These are phyloP conservation scores for Petunia hybrid DNA, from an alignment of 305 asterid species.

Conservation along the genomic window DNA sequence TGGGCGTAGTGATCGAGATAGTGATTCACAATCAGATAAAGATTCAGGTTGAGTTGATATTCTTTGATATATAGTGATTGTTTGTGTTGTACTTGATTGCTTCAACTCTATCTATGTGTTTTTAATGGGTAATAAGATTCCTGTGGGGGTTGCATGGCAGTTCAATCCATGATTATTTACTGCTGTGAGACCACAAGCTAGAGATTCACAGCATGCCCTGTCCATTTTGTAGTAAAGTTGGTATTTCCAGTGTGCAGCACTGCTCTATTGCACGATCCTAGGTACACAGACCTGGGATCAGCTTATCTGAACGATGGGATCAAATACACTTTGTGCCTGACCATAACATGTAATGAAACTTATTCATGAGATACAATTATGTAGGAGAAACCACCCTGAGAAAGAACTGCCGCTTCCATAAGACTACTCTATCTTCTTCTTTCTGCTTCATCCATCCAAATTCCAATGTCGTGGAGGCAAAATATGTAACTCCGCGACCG, in stretches of 20 bases:
- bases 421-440: background rate
- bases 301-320: background rate
- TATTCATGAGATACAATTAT: background rate
- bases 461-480: background rate
- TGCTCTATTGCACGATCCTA: background rate
- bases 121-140: background rate
- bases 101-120: background rate
- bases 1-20: conserved; percentile 73
- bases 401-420: background rate
- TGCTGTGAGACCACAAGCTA: background rate
- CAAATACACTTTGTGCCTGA: conserved; percentile 6
- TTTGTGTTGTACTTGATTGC: conserved; percentile 4
- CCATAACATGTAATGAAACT: background rate
- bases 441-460: conserved; percentile 9
- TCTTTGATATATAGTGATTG: conserved; percentile 29
- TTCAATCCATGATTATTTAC: conserved; percentile 22
- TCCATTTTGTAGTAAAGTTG: conserved; percentile 24
- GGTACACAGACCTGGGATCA: background rate
- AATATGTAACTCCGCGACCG: background rate
- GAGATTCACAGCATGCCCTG: conserved; percentile 2
- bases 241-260: background rate
- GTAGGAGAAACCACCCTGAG: background rate
- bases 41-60: conserved; percentile 72
- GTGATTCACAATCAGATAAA: conserved; percentile 75
- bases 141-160: background rate